These are phyloP conservation scores for Talaromyces sp. DNA, from an alignment of 2,329 filamentous ascomycete genomes.

Conservation along the genomic window DNA sequence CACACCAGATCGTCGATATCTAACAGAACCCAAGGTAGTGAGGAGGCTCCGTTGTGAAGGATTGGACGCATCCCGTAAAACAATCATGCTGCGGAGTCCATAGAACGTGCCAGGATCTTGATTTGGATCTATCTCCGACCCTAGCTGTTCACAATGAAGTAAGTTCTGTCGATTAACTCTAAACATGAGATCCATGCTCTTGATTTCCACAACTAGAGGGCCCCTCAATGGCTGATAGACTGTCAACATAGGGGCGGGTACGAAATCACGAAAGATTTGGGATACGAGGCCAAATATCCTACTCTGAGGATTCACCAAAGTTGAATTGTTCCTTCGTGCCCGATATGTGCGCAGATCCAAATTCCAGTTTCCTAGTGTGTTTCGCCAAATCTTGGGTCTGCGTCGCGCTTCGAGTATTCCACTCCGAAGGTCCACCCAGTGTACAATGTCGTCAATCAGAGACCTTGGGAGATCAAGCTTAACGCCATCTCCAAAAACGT, in stretches of 20 bases:
- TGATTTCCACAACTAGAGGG: slow-evolving; percentile 48
- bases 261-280: slow-evolving; percentile 51
- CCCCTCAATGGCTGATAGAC: slow-evolving; percentile 44
- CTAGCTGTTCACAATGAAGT: slow-evolving; percentile 51
- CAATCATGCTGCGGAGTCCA: slow-evolving; percentile 57
- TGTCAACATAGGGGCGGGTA: slow-evolving; percentile 41
- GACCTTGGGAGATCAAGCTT: slow-evolving; percentile 50
- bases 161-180: slow-evolving; percentile 43
- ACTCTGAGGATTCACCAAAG: slow-evolving; percentile 48
- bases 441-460: slow-evolving; percentile 53
- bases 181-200: slow-evolving; percentile 54
- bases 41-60: slow-evolving; percentile 50
- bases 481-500: slow-evolving; percentile 23
- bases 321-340: background rate
- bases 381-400: slow-evolving; percentile 40
- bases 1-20: slow-evolving; percentile 28
- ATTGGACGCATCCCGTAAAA: slow-evolving; percentile 49
- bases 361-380: slow-evolving; percentile 44
- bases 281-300: slow-evolving; percentile 39
- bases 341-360: slow-evolving; percentile 25
- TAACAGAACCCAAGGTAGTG: slow-evolving; percentile 47
- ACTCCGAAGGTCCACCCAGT: slow-evolving; percentile 56
- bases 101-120: slow-evolving; percentile 62
- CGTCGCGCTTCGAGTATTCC: slow-evolving; percentile 53
- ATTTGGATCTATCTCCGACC: slow-evolving; percentile 51